A percentile compares a stretch with the other conserved stretches of the same genome.
phyloP scores from a whole-genome alignment of 768 basidiomycete species.

The Leccinum broughii region DNA sequence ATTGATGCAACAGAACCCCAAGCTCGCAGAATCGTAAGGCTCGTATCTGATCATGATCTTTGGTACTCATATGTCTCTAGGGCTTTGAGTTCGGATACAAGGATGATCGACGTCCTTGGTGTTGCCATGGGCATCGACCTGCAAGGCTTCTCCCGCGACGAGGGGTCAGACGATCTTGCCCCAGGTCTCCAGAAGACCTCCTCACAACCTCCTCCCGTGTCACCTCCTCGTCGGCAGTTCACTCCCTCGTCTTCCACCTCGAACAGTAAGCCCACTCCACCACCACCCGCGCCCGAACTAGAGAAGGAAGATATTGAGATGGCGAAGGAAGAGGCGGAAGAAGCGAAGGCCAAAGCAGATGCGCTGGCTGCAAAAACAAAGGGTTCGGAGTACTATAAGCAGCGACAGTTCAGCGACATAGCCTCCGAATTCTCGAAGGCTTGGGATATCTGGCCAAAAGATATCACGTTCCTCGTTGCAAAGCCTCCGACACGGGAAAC shows the following conservation, averaged over 20 bases:
- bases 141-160: slow-evolving; percentile 79
- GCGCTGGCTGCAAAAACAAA: slow-evolving; percentile 79
- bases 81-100: slow-evolving; percentile 68
- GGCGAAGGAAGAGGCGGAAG: slow-evolving; percentile 60
- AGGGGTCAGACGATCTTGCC: slow-evolving; percentile 81
- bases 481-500: no score
- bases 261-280: slow-evolving; percentile 36
- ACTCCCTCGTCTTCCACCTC: slow-evolving; percentile 41
- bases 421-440: slow-evolving; percentile 77
- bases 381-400: slow-evolving; percentile 83
- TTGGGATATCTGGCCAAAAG: slow-evolving; percentile 92
- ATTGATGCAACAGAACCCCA: slow-evolving; percentile 68
- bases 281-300: slow-evolving; percentile 38
- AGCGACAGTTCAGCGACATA: slow-evolving; percentile 78
- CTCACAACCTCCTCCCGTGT: slow-evolving; percentile 20
- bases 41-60: neutral
- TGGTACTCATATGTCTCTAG: slow-evolving; percentile 30
- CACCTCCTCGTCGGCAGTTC: slow-evolving; percentile 33
- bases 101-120: slow-evolving; percentile 93
- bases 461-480: slow-evolving; percentile 73
- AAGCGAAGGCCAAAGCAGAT: slow-evolving; percentile 71
- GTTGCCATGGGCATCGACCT: slow-evolving; percentile 93
- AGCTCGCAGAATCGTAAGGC: slow-evolving; percentile 57
- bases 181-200: slow-evolving; percentile 45
- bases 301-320: slow-evolving; percentile 57